These are phyloP conservation scores for Vicia sativa DNA, from an alignment of 306 rosid genomes.

Conservation along the genomic window DNA sequence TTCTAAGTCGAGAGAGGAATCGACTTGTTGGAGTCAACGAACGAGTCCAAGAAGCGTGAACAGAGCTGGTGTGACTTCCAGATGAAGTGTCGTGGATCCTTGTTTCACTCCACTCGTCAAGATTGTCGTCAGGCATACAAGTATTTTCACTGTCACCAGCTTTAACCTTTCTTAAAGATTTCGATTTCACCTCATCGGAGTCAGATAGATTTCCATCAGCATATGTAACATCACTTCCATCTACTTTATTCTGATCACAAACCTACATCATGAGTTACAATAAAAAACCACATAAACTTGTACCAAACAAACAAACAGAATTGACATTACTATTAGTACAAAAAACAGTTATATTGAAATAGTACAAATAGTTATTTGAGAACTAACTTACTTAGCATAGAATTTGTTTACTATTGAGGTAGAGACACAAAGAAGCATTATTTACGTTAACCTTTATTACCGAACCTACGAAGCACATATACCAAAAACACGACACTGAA, in stretches of 20 bases:
- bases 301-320: conserved; percentile 27
- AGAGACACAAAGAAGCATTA: no score
- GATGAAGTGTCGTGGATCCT: conserved; percentile 38
- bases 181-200: conserved; percentile 50
- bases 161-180: conserved; percentile 56
- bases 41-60: conserved; percentile 50
- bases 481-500: no score
- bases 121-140: conserved; percentile 51
- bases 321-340: conserved; percentile 1
- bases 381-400: neutral
- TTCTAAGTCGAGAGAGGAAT: conserved; percentile 81
- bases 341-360: neutral
- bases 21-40: conserved; percentile 67
- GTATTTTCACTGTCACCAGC: conserved; percentile 46
- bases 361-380: neutral
- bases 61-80: conserved; percentile 58
- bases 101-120: conserved; percentile 56
- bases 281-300: conserved; percentile 22
- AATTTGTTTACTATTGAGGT: no score
- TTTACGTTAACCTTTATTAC: no score
- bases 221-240: conserved; percentile 46
- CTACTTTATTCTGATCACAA: conserved; percentile 63
- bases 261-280: conserved; percentile 55
- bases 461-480: no score
- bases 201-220: conserved; percentile 49